Evolutionary conservation across 805 yeast genomes (phyloP).

Genomic region (Alloascoidea hylecoeti): DNA sequence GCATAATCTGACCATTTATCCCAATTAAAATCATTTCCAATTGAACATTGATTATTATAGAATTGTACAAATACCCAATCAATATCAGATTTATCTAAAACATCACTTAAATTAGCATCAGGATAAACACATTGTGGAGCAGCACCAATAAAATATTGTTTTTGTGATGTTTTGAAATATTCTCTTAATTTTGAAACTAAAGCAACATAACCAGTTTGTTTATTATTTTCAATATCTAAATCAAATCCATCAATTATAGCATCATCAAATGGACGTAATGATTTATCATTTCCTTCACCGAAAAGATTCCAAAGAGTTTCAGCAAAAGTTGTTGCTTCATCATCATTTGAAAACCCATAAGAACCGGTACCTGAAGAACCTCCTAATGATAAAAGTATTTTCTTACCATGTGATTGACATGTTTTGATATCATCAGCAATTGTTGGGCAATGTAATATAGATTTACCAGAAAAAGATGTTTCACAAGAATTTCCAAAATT

Average conservation of each 20-base stretch:
- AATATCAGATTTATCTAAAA: constrained; percentile 42
- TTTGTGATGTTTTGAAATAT: constrained; percentile 24
- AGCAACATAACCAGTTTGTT: constrained; percentile 39
- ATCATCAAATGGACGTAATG: constrained; percentile 33
- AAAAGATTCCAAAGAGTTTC: constrained; percentile 24
- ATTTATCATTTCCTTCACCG: constrained; percentile 19
- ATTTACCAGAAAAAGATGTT: constrained; percentile 13
- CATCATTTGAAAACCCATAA: constrained; percentile 26
- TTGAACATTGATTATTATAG: constrained; percentile 54
- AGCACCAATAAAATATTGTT: constrained; percentile 49
- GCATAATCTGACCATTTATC: constrained; percentile 51
- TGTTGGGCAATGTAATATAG: constrained; percentile 21
- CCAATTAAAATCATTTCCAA: constrained; percentile 35
- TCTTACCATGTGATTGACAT: constrained; percentile 52
- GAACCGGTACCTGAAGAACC: constrained; percentile 36
- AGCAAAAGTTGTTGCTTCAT: constrained; percentile 35
- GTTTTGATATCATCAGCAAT: constrained; percentile 39
- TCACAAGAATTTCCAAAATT: constrained; percentile 40
- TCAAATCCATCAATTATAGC: constrained; percentile 58
- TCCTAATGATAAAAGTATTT: constrained; percentile 47
- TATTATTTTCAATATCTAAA: constrained; percentile 40
- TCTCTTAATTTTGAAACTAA: constrained; percentile 25
- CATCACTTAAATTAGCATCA: constrained; percentile 43
- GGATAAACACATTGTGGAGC: constrained; percentile 74
- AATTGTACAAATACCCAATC: constrained; percentile 65